Base-by-base conservation (phyloP, 345 rosid genomes). In the Salix arbutifolia region DNA sequence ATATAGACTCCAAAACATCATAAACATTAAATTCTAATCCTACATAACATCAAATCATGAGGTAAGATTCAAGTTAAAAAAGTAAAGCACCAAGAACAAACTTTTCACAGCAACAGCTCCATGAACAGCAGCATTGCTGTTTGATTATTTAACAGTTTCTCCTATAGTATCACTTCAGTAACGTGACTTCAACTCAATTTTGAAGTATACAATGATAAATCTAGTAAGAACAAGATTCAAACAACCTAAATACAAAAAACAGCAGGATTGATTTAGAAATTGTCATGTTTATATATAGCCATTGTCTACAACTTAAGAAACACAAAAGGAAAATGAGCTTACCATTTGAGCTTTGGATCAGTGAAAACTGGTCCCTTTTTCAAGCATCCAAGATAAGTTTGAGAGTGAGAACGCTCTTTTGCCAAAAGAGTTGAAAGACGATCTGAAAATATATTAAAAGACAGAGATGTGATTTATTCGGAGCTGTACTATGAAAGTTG, bases 301-400 rank as follows among this genome's bases (percentile, higher is more conserved):
- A 33, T 19, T 8, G 65, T 21, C 19, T 53, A 28, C 38, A 72
- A 48, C 25, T 38, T 37, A 14, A 19, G 31, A 62, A 78, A 21
- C 30, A 25, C 66, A 25, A 35, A 30, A 44, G 40, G 23, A 68
- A 31, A 83, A 3, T 37, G 60, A 44, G 85, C 92, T 73, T 33
- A 90, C 98, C 97, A 92, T 88, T 94, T 94, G 13, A 94, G 89
- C 70, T 90, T 90, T 40, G 94, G 94, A 88, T 94, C 91, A 76
- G 90, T 91, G 79, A 92, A 94, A 74, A 94, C 94, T 1, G 91
- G 92, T 71, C 97, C 97, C 82, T 94, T 92, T 69, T 92, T 94
- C 91, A 94, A 71, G 90, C 98, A 94, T 76, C 98, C 98, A 33
- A 94, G 86, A 83, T 94, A 94, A 75, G 97, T 94, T 81, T 88